Evolutionary conservation across 2,329 filamentous ascomycete genomes (phyloP).

Genomic region (Hypoxylon sp.): DNA sequence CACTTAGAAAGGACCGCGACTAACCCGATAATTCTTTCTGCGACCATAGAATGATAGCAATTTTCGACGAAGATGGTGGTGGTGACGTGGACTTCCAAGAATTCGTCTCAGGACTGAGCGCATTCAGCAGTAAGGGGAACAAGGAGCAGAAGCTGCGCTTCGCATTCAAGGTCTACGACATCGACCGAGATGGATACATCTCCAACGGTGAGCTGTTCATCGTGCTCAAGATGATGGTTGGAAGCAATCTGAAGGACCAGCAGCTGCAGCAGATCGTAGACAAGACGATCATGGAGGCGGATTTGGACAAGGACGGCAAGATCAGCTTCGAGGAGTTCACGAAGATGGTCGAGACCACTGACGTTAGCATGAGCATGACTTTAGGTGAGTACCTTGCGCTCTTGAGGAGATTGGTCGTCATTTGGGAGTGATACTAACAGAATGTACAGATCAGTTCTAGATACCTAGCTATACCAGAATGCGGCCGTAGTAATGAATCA

Average conservation of each 20-base stretch:
- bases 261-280: constrained; percentile 99
- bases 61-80: constrained; percentile 98
- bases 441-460: constrained; percentile 51
- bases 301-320: constrained; percentile 94
- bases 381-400: constrained; percentile 67
- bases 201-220: constrained; percentile 99
- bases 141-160: constrained; percentile 99
- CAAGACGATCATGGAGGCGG: constrained; percentile 99
- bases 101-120: constrained; percentile 94
- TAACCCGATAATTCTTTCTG: constrained; percentile 5
- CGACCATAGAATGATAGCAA: constrained; percentile 88
- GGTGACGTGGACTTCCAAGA: constrained; percentile 99
- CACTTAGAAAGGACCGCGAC: neutral
- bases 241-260: constrained; percentile 98
- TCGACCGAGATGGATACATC: constrained; percentile 98
- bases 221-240: constrained; percentile 99
- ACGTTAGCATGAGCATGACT: constrained; percentile 82
- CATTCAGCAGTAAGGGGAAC: constrained; percentile 98
- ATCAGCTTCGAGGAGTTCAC: constrained; percentile 99
- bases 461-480: constrained; percentile 44
- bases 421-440: constrained; percentile 29
- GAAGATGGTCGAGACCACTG: constrained; percentile 98
- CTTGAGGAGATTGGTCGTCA: neutral
- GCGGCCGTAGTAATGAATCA: constrained; percentile 48
- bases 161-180: constrained; percentile 99